Conservation (phyloP, 257 asterid species). For the Scutellaria minor region DNA sequence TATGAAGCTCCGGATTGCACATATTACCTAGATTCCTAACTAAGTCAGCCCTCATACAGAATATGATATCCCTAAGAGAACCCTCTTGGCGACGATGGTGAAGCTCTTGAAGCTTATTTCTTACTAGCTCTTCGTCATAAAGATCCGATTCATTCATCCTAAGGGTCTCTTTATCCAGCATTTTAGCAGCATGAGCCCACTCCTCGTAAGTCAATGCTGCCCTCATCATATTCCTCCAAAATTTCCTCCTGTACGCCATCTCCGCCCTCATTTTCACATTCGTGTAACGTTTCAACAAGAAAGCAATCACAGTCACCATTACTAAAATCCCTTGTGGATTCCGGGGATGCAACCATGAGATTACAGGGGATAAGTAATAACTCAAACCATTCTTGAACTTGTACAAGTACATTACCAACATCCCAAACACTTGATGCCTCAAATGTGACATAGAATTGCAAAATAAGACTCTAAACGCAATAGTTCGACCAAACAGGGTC, state of each 20-base stretch:
- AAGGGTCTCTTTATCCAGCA: conserved; percentile 83
- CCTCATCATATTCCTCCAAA: conserved; percentile 97
- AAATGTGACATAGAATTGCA: conserved; percentile 81
- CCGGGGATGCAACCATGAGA: conserved; percentile 88
- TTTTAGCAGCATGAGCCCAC: conserved; percentile 97
- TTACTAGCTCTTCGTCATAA: conserved; percentile 87
- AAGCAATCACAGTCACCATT: conserved; percentile 72
- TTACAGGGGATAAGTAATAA: conserved; percentile 54
- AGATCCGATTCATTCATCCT: conserved; percentile 75
- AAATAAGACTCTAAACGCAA: conserved; percentile 81
- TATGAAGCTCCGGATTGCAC: conserved; percentile 97
- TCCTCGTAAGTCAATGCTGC: conserved; percentile 91
- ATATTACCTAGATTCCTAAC: conserved; percentile 87
- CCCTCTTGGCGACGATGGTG: conserved; percentile 85
- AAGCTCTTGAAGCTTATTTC: conserved; percentile 85
- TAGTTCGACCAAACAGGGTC: conserved; percentile 72
- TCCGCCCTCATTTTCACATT: conserved; percentile 79
- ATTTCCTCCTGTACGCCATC: conserved; percentile 89
- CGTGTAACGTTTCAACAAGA: conserved; percentile 77
- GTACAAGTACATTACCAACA: conserved; percentile 43
- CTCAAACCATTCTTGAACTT: conserved; percentile 49
- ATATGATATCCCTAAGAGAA: conserved; percentile 84
- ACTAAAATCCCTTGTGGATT: conserved; percentile 91
- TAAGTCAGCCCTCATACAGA: conserved; percentile 92
- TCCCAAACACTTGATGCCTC: conserved; percentile 56